Evolutionary conservation across 768 basidiomycete genomes (phyloP), one percentile per base, ranked within the genome.

Genomic region (Agaricus blazei): DNA sequence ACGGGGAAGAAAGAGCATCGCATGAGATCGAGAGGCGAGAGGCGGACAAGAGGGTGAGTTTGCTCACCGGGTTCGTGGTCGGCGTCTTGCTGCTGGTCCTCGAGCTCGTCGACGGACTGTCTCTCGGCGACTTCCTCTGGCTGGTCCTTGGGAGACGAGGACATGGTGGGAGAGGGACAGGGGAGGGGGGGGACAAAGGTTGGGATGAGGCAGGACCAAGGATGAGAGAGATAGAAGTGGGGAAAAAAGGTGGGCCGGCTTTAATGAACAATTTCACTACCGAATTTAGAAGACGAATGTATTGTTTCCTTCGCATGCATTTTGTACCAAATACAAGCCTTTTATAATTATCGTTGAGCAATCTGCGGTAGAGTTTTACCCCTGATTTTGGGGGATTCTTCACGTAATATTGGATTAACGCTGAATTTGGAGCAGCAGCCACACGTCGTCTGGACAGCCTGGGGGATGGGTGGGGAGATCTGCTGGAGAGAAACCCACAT

Each of bases 191-290:
- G 63, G 65, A 65, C 58, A 54, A 59, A 63, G 57, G 65, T 52
- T 63, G 65, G 63, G 69, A 65, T 60, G 65, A 62, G 59, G 63
- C 61, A 70, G 70, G 72, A 68, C 69, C 65, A 67, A 72, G 73
- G 70, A 72, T 71, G 71, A 73, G 68, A 62, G 70, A 69, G 70
- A 70, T 67, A 66, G 67, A 82, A 79, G 77, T 76, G 81, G 82
- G 83, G 78, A 75, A 79, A 19, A 80, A 84, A 76, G 75, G 73
- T 71, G 74, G 72, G 71, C 80, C 80, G 80, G 82, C 83, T 88
- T 89, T 88, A 87, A 83, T 82, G 80, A 83, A 80, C 78, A 78
- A 80, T 76, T 74, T 76, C 73, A 76, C 78, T 80, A 75, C 83
- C 83, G 81, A 78, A 83, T 83, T 74, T 84, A 83, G 83, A 78